A percentile compares a stretch with the other conserved stretches of the same genome.
phyloP scores from a whole-genome alignment of 495 filamentous ascomycete species.

The Penicillium flavigenum region DNA sequence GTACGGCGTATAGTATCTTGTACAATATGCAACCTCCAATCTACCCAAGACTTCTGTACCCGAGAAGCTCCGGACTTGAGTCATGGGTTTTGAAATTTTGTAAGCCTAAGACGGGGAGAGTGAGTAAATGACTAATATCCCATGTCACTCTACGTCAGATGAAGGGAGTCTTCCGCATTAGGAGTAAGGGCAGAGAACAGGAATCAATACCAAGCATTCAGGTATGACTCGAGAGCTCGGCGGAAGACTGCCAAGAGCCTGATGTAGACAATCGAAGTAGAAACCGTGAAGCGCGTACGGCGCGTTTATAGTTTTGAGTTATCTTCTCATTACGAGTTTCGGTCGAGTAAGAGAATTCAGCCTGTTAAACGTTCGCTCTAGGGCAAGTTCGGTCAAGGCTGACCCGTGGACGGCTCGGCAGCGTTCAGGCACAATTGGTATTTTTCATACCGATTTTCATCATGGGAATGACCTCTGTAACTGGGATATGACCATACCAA shows the following conservation, averaged over 20 bases:
- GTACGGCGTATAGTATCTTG: background rate
- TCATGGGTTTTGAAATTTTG: background rate
- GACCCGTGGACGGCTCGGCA: slow-evolving; percentile 7
- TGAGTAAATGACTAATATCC: background rate
- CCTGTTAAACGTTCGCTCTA: background rate
- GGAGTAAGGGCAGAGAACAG: slow-evolving; percentile 7
- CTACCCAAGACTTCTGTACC: slow-evolving; percentile 2
- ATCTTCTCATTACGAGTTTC: slow-evolving; percentile 2
- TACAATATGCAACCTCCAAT: background rate
- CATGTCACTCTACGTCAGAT: slow-evolving; percentile 14
- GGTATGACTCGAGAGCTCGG: slow-evolving; percentile 10
- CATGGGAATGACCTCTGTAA: background rate
- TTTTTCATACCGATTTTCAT: background rate
- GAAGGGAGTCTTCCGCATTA: background rate
- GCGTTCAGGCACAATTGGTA: slow-evolving; percentile 7
- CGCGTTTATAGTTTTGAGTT: slow-evolving; percentile 23
- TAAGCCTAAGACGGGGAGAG: background rate
- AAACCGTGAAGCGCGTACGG: slow-evolving; percentile 23
- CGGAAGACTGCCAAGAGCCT: slow-evolving; percentile 8
- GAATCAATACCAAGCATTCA: slow-evolving; percentile 14
- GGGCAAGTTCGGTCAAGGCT: slow-evolving; percentile 11
- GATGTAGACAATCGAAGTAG: background rate
- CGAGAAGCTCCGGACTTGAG: slow-evolving; percentile 9
- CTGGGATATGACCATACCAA: slow-evolving; percentile 2
- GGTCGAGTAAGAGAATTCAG: slow-evolving; percentile 6